Percentiles rank a stretch among this genome's conserved stretches.
Conservation (phyloP, 2,329 filamentous ascomycete species). For the Metarhizium album region DNA sequence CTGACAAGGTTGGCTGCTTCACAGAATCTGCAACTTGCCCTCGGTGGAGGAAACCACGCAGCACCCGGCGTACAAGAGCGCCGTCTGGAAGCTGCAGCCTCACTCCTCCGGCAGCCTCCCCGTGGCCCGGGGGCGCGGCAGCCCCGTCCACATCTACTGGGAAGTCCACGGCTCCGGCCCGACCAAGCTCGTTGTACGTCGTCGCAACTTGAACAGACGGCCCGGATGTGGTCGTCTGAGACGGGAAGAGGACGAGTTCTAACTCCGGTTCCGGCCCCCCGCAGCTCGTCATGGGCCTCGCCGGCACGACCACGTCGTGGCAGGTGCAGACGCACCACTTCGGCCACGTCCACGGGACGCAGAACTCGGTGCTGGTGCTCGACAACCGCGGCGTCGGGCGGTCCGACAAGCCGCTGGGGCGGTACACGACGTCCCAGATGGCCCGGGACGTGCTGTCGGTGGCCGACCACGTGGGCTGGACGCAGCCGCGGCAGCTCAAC, state of each 20-base stretch:
- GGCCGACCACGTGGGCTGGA: conserved; percentile 60
- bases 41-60: conserved; percentile 47
- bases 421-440: conserved; percentile 80
- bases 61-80: conserved; percentile 56
- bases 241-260: too few relatives aligned
- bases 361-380: conserved; percentile 64
- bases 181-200: conserved; percentile 60
- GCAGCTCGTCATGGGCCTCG: conserved; percentile 80
- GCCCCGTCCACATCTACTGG: conserved; percentile 66
- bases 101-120: conserved; percentile 47
- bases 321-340: conserved; percentile 78
- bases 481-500: conserved; percentile 40
- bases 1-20: neutral
- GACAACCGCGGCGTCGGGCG: conserved; percentile 81
- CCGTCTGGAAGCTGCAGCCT: conserved; percentile 60
- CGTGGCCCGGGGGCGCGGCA: conserved; percentile 61
- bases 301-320: conserved; percentile 57
- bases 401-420: conserved; percentile 63
- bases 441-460: conserved; percentile 67
- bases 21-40: conserved; percentile 18
- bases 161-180: conserved; percentile 70
- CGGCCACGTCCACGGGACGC: conserved; percentile 55
- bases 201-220: too few relatives aligned
- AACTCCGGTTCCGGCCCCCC: too few relatives aligned
- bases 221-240: too few relatives aligned